Base-by-base conservation (phyloP, 2,329 filamentous ascomycete genomes). In the Cytospora piceae region DNA sequence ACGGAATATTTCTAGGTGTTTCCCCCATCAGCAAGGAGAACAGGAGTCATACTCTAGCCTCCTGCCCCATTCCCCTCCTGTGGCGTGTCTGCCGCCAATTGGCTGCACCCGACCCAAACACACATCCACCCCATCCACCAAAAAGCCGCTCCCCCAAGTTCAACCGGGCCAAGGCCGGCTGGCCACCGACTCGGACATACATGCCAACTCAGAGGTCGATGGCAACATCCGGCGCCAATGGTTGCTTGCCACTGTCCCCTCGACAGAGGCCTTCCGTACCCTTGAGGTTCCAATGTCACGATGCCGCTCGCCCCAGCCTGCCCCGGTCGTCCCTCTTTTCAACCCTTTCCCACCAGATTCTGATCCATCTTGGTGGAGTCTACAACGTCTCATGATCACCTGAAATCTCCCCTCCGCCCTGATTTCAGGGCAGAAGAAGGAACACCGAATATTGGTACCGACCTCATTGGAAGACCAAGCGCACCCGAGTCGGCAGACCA, bases 341-440 rank as follows among this genome's bases (percentile, higher is more conserved):
- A 56, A 53, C 60, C 60, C 60, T 63, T 63, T 63, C 60, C 60
- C 60, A 63, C 60, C 60, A 63, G 60, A 63, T 63, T 46, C 5
- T 54, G 52, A 56, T 49, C 46, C 46, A 24, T 49, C 11, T 12
- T 49, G 17, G 60, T 63, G 60, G 60, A 63, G 60, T 51, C 60
- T 54, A 63, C 60, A 63, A 53, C 60, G 60, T 57, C 60, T 32
- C 60, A 63, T 63, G 60, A 63, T 63, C 60, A 63, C 60, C 60
- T 57, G 39, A 63, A 63, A 42, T 53, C 37, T 54, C 42, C 60
- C 59, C 55, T 57, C 60, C 60, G 60, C 60, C 60, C 60, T 63
- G 60, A 56, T 56, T 63, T 57, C 60, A 63, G 60, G 60, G 60
- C 60, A 63, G 60, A 63, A 63, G 60, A 57, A 63, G 60, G 52